A percentile compares a stretch with the other conserved stretches of the same genome.
These are phyloP conservation scores for Bipolaris oryzae DNA, from an alignment of 2,329 filamentous ascomycete genomes.

Conservation along the genomic window DNA sequence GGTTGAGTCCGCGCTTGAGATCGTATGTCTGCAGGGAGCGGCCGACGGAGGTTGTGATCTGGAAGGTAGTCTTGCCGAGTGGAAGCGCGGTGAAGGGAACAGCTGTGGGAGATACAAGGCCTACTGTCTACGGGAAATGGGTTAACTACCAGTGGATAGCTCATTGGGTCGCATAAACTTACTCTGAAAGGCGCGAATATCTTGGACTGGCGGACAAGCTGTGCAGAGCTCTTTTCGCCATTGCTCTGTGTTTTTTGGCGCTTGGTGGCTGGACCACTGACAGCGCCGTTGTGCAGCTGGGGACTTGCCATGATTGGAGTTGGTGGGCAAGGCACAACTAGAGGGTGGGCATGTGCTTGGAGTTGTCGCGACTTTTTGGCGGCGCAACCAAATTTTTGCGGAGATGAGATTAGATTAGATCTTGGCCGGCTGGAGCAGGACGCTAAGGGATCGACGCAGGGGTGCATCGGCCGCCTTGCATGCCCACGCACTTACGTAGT, in stretches of 20 bases:
- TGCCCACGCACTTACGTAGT: background rate
- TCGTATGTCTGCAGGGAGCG: constrained; percentile 94
- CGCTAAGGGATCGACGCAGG: constrained; percentile 34
- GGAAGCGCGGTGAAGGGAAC: constrained; percentile 91
- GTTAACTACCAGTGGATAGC: constrained; percentile 13
- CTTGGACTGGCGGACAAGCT: constrained; percentile 62
- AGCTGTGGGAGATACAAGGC: constrained; percentile 85
- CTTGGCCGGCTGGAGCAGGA: constrained; percentile 4
- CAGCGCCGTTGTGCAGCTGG: constrained; percentile 54
- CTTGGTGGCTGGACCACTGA: constrained; percentile 67
- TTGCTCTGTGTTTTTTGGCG: constrained; percentile 53
- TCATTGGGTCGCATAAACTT: constrained; percentile 47
- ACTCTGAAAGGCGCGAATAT: constrained; percentile 95
- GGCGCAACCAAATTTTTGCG: constrained; percentile 21
- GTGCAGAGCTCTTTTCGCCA: constrained; percentile 50
- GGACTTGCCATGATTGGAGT: constrained; percentile 53
- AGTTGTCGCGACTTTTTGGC: constrained; percentile 14
- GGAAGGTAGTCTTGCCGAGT: constrained; percentile 91
- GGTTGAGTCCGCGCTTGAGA: constrained; percentile 82
- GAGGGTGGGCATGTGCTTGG: constrained; percentile 9
- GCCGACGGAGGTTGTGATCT: constrained; percentile 94
- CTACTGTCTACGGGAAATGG: constrained; percentile 71
- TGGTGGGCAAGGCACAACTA: background rate
- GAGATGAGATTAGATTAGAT: constrained; percentile 37
- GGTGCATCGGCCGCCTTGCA: constrained; percentile 10